Evolutionary conservation across 169 alveolate genomes (phyloP).

Genomic region (Cryptosporidium muris): DNA sequence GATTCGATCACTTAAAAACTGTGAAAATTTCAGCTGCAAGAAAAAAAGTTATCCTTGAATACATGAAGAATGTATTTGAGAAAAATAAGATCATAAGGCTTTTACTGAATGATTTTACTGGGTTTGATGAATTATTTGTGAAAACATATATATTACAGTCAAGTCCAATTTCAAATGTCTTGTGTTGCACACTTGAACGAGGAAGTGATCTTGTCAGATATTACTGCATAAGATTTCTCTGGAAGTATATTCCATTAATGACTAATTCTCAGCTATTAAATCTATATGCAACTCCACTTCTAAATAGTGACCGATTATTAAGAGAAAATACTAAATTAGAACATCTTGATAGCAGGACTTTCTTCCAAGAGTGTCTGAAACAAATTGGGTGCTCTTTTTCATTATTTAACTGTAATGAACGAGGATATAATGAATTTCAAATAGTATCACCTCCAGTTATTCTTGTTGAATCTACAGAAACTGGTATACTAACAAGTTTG

Average conservation of each 20-base stretch:
- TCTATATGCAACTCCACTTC: background rate
- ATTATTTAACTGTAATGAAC: slow-evolving; percentile 4
- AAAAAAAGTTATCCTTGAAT: slow-evolving; percentile 21
- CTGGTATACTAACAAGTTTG: background rate
- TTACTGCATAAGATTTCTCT: slow-evolving; percentile 22
- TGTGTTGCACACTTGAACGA: slow-evolving; percentile 17
- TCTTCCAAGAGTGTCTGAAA: slow-evolving; percentile 6
- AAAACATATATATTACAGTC: slow-evolving; percentile 1
- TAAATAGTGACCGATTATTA: background rate
- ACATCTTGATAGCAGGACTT: background rate
- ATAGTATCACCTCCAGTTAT: slow-evolving; percentile 3
- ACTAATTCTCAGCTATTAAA: slow-evolving; percentile 1
- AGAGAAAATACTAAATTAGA: background rate
- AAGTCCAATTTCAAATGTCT: slow-evolving; percentile 25
- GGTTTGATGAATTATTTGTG: slow-evolving; percentile 17
- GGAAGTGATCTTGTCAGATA: background rate
- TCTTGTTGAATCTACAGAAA: slow-evolving; percentile 10
- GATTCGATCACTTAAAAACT: background rate
- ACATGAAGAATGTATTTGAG: slow-evolving; percentile 23
- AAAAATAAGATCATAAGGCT: slow-evolving; percentile 2
- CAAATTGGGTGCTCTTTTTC: slow-evolving; percentile 25
- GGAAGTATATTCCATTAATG: slow-evolving; percentile 32
- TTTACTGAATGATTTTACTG: background rate
- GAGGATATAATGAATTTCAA: background rate
- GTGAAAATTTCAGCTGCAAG: background rate